Conservation (phyloP, 352 stramenopile genomes). For the Pythium aphanidermatum region DNA sequence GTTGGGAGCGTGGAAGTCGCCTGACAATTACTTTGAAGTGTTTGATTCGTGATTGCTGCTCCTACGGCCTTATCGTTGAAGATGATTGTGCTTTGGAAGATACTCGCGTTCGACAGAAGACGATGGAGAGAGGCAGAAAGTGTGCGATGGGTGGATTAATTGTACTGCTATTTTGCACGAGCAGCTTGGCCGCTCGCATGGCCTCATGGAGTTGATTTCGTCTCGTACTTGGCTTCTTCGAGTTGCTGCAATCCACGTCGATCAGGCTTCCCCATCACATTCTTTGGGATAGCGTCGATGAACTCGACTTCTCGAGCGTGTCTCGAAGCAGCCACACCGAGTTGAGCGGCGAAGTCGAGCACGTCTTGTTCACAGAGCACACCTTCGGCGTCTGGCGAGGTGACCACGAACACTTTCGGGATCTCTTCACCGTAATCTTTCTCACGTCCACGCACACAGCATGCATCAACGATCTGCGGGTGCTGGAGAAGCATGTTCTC, state of each 20-base stretch:
- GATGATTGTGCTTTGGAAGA: no score
- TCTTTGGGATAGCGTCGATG: slow-evolving; percentile 86
- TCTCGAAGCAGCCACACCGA: slow-evolving; percentile 76
- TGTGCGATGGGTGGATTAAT: no score
- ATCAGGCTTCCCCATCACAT: slow-evolving; percentile 87
- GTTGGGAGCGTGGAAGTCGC: no score
- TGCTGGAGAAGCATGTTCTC: slow-evolving; percentile 88
- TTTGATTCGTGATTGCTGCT: no score
- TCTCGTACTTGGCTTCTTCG: not conserved
- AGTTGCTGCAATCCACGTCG: slow-evolving; percentile 58
- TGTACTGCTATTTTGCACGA: no score
- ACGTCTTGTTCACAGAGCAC: slow-evolving; percentile 53
- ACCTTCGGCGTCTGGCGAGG: slow-evolving; percentile 25
- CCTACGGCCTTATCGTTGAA: no score
- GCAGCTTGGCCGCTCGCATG: no score
- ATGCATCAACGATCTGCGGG: slow-evolving; percentile 30
- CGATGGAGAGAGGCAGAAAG: no score
- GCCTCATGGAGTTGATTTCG: no score
- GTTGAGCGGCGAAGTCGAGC: slow-evolving; percentile 56
- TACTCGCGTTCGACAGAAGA: no score
- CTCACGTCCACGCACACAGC: slow-evolving; percentile 37
- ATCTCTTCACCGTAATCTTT: slow-evolving; percentile 75
- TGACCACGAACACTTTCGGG: slow-evolving; percentile 87
- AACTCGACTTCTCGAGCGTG: slow-evolving; percentile 74
- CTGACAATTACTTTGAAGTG: no score